Conservation (phyloP, 2,329 filamentous ascomycete species). For the Cladosporium colombiae region DNA sequence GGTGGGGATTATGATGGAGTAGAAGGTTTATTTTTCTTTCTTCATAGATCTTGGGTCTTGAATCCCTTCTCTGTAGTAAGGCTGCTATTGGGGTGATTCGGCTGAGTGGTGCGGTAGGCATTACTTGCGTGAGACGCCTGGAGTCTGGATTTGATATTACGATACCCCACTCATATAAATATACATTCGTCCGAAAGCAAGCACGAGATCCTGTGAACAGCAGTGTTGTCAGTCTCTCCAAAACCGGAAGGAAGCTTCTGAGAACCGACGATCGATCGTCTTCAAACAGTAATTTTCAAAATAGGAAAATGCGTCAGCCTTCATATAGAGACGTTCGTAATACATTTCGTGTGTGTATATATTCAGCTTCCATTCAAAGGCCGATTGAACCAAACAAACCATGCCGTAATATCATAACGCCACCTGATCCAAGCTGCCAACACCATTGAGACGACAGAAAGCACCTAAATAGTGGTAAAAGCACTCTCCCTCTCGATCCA, state of each 20-base stretch:
- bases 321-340: background rate
- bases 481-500: slow-evolving; percentile 36
- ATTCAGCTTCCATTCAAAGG: background rate
- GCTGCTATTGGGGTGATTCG: too few species aligned
- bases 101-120: background rate
- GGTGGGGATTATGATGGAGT: slow-evolving; percentile 1
- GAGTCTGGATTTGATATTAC: background rate
- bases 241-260: background rate
- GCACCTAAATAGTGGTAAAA: slow-evolving; percentile 25
- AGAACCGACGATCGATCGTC: background rate
- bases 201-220: background rate
- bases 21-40: background rate
- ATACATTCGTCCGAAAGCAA: background rate
- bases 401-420: slow-evolving; percentile 7
- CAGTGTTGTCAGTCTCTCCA: background rate
- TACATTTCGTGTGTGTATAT: slow-evolving; percentile 5
- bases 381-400: background rate
- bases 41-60: background rate
- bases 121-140: background rate
- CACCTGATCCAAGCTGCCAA: background rate
- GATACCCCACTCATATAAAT: slow-evolving; percentile 11
- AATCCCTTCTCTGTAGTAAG: background rate
- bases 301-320: background rate
- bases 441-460: background rate
- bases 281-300: background rate